Percentiles rank a stretch among this genome's conserved stretches.
These are phyloP conservation scores for Cylindricascospora bacillispora DNA, from an alignment of 1,139 yeast genomes.

Conservation along the genomic window DNA sequence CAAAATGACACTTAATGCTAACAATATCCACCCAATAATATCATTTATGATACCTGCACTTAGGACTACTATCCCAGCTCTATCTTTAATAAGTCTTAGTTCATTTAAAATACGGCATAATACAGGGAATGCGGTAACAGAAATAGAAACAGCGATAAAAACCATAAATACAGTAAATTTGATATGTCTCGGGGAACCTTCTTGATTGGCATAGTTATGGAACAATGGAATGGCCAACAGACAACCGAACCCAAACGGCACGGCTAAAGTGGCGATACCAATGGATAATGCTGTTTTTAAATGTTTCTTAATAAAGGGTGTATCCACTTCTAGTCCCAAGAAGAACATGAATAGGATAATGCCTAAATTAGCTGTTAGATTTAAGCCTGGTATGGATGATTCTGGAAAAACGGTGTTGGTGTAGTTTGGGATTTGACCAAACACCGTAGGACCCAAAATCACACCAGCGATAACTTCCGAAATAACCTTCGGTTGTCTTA, in stretches of 20 bases:
- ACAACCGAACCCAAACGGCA: conserved; percentile 71
- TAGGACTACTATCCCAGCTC: conserved; percentile 66
- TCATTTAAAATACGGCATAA: conserved; percentile 67
- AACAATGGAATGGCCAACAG: conserved; percentile 56
- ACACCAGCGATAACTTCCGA: conserved; percentile 72
- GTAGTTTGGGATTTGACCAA: conserved; percentile 60
- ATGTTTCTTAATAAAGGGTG: conserved; percentile 47
- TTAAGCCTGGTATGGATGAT: conserved; percentile 48
- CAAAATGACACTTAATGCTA: conserved; percentile 62
- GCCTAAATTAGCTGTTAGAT: conserved; percentile 59
- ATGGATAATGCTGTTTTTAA: conserved; percentile 49
- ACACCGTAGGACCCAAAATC: conserved; percentile 51
- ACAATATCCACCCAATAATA: conserved; percentile 67
- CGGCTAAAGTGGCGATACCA: conserved; percentile 55
- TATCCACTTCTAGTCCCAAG: conserved; percentile 67
- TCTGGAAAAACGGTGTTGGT: conserved; percentile 51
- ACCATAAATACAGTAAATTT: conserved; percentile 65
- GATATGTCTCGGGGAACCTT: conserved; percentile 28
- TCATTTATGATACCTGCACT: conserved; percentile 77
- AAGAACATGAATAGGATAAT: conserved; percentile 61
- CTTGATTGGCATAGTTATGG: conserved; percentile 33
- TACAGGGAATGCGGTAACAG: conserved; percentile 78
- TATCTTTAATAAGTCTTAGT: conserved; percentile 51
- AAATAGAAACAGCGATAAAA: conserved; percentile 67
- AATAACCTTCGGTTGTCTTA: conserved; percentile 65